Percentiles rank a stretch among this genome's conserved stretches.
Conservation (phyloP, 2,329 filamentous ascomycete genomes). For the Blastomyces parvus region DNA sequence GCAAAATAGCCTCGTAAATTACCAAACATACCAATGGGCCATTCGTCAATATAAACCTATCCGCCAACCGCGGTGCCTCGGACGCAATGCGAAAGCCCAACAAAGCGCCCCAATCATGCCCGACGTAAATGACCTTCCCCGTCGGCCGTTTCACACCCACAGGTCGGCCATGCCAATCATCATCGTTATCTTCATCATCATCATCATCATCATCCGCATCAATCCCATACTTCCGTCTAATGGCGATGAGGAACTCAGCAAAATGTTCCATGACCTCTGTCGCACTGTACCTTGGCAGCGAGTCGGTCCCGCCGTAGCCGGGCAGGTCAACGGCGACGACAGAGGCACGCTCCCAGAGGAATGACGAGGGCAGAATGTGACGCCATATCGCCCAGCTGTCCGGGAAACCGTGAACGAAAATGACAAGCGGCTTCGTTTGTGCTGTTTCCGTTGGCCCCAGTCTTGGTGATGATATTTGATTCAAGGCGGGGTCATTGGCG, state of each 20-base stretch:
- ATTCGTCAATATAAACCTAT: constrained; percentile 48
- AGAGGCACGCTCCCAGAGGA: constrained; percentile 32
- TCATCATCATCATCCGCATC: constrained; percentile 19
- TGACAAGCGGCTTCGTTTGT: constrained; percentile 34
- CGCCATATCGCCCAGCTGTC: constrained; percentile 50
- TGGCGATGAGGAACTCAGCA: constrained; percentile 43
- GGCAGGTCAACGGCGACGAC: constrained; percentile 50
- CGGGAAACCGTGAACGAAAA: constrained; percentile 52
- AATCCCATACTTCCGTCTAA: constrained; percentile 40
- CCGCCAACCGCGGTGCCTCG: constrained; percentile 47
- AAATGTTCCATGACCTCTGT: constrained; percentile 46
- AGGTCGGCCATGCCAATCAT: not conserved
- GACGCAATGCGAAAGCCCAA: constrained; percentile 47
- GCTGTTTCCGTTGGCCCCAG: not conserved
- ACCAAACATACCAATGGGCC: constrained; percentile 41
- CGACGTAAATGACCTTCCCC: constrained; percentile 42
- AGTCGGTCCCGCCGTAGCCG: constrained; percentile 50
- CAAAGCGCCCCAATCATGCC: constrained; percentile 48
- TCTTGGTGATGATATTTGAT: constrained; percentile 14
- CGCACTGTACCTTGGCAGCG: constrained; percentile 41
- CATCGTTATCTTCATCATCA: constrained; percentile 10
- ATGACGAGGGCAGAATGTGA: constrained; percentile 36
- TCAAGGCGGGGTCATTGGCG: constrained; percentile 27
- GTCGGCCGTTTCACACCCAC: constrained; percentile 15
- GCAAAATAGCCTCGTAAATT: not conserved